Base-by-base conservation (phyloP, 2,329 filamentous ascomycete genomes). In the Colletotrichum endophyticum region DNA sequence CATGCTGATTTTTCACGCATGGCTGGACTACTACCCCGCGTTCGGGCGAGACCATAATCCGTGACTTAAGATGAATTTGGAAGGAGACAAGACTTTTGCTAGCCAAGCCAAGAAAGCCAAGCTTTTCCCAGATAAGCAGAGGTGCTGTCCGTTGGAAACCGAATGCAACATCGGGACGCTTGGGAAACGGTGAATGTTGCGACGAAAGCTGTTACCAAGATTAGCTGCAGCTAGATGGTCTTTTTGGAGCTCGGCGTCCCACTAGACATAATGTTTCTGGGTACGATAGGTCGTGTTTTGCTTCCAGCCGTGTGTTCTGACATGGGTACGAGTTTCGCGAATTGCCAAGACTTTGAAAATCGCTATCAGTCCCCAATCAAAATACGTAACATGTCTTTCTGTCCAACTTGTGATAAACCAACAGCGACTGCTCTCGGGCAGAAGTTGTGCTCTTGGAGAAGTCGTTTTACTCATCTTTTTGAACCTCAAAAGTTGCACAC, bases 31-130 rank as follows among this genome's bases (percentile, higher is more conserved):
- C n/a, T 69, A 77, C 68, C 73, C 73, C 66, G 70, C 69, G 49
- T 53, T 73, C 28, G n/a, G 44, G 53, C 61, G 28, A 49, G 30
- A n/a, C 44, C 30, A 30, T n/a, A 22, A 19, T 12, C 5, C 11
- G 8, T 13, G 70, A 59, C 28, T 62, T 27, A 73, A n/a, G 49
- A 77, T 78, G 39, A 32, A 78, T 68, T 22, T 63, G 74, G 76
- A 74, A 78, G 76, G 76, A 78, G 76, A 25, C 49, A 76, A 76
- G 69, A 72, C 15, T 57, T 62, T 62, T 56, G 73, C 25, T 49
- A n/a, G 73, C n/a, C 4, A n/a, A 61, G 73, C 76, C 76, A 77
- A 77, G 76, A 69, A 27, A 68, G 76, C 76, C 76, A 77, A 77
- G 76, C 73, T 69, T 76, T 73, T 53, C n/a, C 32, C 6, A 66